These are phyloP conservation scores for Aspergillus sp. DNA, from an alignment of 2,329 filamentous ascomycete genomes.

Conservation along the genomic window DNA sequence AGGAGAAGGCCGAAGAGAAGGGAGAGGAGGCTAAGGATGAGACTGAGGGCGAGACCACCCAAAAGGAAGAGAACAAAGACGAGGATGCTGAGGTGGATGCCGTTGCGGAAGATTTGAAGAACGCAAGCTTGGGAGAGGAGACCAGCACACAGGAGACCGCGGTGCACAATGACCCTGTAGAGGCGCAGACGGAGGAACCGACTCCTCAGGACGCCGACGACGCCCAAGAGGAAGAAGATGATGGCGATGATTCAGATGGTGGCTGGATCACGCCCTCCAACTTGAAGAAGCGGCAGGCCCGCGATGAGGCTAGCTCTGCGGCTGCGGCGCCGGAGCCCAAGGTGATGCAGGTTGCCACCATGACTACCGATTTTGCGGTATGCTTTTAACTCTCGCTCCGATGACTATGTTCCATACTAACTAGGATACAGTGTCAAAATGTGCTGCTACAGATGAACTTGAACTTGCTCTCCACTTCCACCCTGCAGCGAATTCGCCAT, in stretches of 20 bases:
- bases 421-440: constrained; percentile 64
- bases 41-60: neutral
- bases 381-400: constrained; percentile 11
- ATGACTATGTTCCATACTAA: neutral
- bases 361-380: constrained; percentile 96
- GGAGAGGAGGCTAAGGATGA: constrained; percentile 17
- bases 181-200: constrained; percentile 17
- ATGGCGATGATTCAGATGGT: constrained; percentile 56
- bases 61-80: constrained; percentile 23
- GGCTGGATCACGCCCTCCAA: constrained; percentile 96
- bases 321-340: constrained; percentile 57
- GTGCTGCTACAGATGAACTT: constrained; percentile 93
- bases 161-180: constrained; percentile 19
- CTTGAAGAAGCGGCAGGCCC: constrained; percentile 77
- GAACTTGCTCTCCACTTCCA: constrained; percentile 74
- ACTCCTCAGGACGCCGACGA: neutral
- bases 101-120: constrained; percentile 32
- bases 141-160: constrained; percentile 10
- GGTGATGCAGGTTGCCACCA: constrained; percentile 81
- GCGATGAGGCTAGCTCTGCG: constrained; percentile 58
- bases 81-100: constrained; percentile 29
- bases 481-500: constrained; percentile 76
- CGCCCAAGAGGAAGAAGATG: constrained; percentile 30
- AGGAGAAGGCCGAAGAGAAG: constrained; percentile 35
- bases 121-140: constrained; percentile 30